These are phyloP conservation scores for Hypomontagnella monticulosa DNA, from an alignment of 495 filamentous ascomycete genomes.

Conservation along the genomic window DNA sequence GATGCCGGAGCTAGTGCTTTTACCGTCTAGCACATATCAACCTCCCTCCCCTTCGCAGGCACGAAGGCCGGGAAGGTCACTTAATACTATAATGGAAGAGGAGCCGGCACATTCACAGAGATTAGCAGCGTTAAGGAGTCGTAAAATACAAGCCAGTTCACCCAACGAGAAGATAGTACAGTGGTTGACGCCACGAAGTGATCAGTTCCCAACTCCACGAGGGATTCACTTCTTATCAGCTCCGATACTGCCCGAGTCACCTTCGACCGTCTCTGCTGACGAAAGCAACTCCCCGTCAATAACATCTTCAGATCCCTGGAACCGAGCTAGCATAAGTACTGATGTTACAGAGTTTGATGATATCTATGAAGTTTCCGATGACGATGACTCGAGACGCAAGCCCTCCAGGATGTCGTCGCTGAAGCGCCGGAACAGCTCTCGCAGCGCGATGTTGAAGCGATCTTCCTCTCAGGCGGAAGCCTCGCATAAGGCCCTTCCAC, in stretches of 20 bases:
- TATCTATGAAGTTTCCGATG: slow-evolving; percentile 83
- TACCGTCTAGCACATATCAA: slow-evolving; percentile 67
- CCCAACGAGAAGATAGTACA: slow-evolving; percentile 61
- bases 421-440: slow-evolving; percentile 50
- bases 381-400: slow-evolving; percentile 52
- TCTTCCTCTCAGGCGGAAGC: slow-evolving; percentile 44
- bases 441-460: slow-evolving; percentile 41
- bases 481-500: slow-evolving; percentile 64
- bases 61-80: slow-evolving; percentile 67
- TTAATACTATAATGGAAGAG: slow-evolving; percentile 92
- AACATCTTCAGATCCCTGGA: slow-evolving; percentile 63
- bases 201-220: slow-evolving; percentile 69
- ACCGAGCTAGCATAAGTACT: slow-evolving; percentile 62
- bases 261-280: slow-evolving; percentile 57
- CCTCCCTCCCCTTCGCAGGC: slow-evolving; percentile 75
- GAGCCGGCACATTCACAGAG: slow-evolving; percentile 50
- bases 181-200: slow-evolving; percentile 66
- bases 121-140: slow-evolving; percentile 36
- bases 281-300: slow-evolving; percentile 60
- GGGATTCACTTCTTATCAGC: slow-evolving; percentile 67
- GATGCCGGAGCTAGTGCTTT: slow-evolving; percentile 68
- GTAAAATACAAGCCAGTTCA: slow-evolving; percentile 50
- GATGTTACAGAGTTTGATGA: slow-evolving; percentile 79
- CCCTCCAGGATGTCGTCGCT: slow-evolving; percentile 45
- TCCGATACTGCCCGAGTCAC: slow-evolving; percentile 58